phyloP scores from a whole-genome alignment of 352 stramenopile genomes.

The Globisporangium cederbergense region DNA sequence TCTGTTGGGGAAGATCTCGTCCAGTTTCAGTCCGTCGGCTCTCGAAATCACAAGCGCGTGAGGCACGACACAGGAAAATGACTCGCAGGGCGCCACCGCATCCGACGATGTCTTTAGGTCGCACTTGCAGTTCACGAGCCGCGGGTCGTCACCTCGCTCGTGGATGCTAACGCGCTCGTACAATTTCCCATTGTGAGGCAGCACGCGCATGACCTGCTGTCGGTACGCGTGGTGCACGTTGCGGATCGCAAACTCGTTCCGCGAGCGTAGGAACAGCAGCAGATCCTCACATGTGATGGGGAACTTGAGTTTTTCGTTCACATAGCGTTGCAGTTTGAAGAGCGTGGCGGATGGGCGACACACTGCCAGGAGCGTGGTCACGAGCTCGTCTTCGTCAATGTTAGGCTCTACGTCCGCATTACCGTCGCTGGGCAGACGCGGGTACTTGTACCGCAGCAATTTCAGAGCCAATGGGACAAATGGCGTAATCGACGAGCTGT shows the following conservation, averaged over 20 bases:
- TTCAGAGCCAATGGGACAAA: constrained; percentile 46
- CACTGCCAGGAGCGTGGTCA: constrained; percentile 26
- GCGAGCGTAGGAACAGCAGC: constrained; percentile 35
- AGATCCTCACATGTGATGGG: constrained; percentile 38
- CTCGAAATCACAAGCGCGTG: constrained; percentile 50
- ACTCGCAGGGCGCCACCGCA: constrained; percentile 37
- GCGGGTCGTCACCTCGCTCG: constrained; percentile 26
- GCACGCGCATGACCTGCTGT: constrained; percentile 15
- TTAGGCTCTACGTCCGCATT: constrained; percentile 1
- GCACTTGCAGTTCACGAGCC: constrained; percentile 43
- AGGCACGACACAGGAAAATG: constrained; percentile 49
- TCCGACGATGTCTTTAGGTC: constrained; percentile 19
- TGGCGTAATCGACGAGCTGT: constrained; percentile 38
- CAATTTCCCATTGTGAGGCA: constrained; percentile 13
- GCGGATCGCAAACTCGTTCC: constrained; percentile 37
- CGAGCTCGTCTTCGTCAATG: constrained; percentile 33
- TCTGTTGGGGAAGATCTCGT: constrained; percentile 12
- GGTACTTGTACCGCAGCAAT: constrained; percentile 43
- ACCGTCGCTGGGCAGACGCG: constrained; percentile 29
- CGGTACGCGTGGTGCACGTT: constrained; percentile 29
- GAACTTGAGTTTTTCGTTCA: constrained; percentile 42
- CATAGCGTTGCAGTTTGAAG: constrained; percentile 54
- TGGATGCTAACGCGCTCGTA: constrained; percentile 5
- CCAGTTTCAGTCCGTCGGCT: constrained; percentile 7
- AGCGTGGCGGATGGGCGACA: constrained; percentile 61